phyloP scores from a whole-genome alignment of 352 stramenopile species.

The Pythium utonaiense region DNA sequence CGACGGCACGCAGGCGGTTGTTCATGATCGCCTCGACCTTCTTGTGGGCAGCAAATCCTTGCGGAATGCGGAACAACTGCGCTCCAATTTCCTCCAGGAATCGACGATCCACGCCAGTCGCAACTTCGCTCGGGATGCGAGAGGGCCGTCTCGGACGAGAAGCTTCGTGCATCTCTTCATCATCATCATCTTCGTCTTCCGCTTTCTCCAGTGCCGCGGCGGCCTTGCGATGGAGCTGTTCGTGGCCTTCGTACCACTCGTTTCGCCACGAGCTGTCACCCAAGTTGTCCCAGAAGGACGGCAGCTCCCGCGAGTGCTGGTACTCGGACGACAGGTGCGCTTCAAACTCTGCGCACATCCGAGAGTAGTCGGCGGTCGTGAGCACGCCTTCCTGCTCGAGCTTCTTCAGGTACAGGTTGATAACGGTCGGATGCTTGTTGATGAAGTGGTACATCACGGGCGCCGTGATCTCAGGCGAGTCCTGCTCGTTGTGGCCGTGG shows the following conservation, averaged over 20 bases:
- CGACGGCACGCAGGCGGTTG: constrained; percentile 70
- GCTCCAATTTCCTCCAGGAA: constrained; percentile 72
- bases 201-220: background rate
- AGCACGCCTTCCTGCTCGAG: constrained; percentile 55
- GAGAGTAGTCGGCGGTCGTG: constrained; percentile 36
- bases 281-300: constrained; percentile 78
- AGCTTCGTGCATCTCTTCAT: background rate
- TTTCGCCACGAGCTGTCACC: constrained; percentile 56
- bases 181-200: background rate
- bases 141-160: background rate
- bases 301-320: constrained; percentile 58
- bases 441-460: constrained; percentile 91
- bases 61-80: constrained; percentile 75
- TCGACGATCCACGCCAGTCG: constrained; percentile 68
- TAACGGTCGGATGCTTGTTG: constrained; percentile 79
- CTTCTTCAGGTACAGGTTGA: constrained; percentile 76
- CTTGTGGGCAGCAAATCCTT: constrained; percentile 80
- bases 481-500: constrained; percentile 98
- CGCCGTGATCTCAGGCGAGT: constrained; percentile 86
- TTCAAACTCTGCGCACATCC: constrained; percentile 65
- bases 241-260: constrained; percentile 22
- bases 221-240: background rate
- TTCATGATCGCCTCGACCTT: constrained; percentile 88
- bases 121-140: background rate
- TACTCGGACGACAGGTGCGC: constrained; percentile 62